Evolutionary conservation across 1,284 basidiomycete genomes (phyloP), one percentile per base, ranked within the genome.

Genomic region (Sanguinoderma infundibulare): DNA sequence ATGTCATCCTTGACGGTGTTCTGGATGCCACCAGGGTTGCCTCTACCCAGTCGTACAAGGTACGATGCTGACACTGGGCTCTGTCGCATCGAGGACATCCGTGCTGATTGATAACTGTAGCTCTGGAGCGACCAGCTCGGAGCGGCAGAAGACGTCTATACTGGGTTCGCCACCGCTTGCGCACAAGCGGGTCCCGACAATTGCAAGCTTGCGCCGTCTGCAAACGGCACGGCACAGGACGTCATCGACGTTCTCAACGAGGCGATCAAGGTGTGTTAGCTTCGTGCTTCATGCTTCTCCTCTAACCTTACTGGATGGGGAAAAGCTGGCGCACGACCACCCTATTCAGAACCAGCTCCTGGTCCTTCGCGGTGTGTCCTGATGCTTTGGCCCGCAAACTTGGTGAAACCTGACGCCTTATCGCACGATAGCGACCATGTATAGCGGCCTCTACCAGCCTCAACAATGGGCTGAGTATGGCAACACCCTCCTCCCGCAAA

Each of bases 1-100:
- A 36, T 6, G 57, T 67, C 6, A 67, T 67, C 26, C 53, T 67
- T 10, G 66, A 67, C 26, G 59, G 64, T 5, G 59, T 65, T 3
- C 53, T 61, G 8, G 61, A 67, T 40, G 55, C 63, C 2, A 61
- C 63, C 2, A 32, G 20, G 9, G 36, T 64, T 2, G 63, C 63
- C 9, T 59, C 54, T 1, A 30, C 35, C 10, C 59, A 64, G 38
- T 61, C 63, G 10, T 59, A 64, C 54, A 26, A 39, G 20, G 59
- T 64, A 32, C 8, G 5, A 17, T 52, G 6, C 20, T 8, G 17
- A 5, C 34, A 6, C 34, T 36, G 34, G n/a, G n/a, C n/a, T n/a
- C n/a, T n/a, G 35, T 10, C 34, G 22, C 6, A 14, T 24, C 15
- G 10, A 2, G 8, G 6, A n/a, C 28, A 42, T 20, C 26, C 10